A percentile compares a stretch with the other conserved stretches of the same genome.
Evolutionary conservation across 306 rosid species (phyloP).

Genomic region (Vigna trinervia): DNA sequence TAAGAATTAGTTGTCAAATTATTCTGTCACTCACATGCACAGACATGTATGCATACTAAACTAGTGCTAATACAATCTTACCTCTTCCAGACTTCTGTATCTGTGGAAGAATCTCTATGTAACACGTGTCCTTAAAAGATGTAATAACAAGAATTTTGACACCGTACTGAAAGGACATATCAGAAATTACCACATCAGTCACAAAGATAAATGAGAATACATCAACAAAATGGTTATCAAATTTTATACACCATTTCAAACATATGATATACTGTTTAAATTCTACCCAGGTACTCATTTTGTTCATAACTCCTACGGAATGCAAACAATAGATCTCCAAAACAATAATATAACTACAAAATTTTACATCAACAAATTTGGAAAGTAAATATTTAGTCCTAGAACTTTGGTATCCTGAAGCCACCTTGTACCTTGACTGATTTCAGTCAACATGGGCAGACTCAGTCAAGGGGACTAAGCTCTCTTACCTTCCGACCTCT

Average conservation of each 20-base stretch:
- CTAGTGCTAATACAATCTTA: constrained; percentile 48
- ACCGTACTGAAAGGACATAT: constrained; percentile 75
- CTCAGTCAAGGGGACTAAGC: neutral
- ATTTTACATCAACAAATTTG: neutral
- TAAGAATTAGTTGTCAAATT: neutral
- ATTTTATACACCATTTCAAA: constrained; percentile 30
- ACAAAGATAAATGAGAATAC: constrained; percentile 19
- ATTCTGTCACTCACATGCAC: neutral
- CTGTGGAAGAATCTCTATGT: constrained; percentile 93
- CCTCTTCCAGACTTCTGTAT: constrained; percentile 74
- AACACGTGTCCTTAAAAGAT: constrained; percentile 89
- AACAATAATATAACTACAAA: constrained; percentile 8
- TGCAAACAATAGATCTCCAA: constrained; percentile 9
- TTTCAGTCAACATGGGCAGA: neutral
- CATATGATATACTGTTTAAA: neutral
- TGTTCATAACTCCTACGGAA: neutral
- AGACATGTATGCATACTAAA: neutral
- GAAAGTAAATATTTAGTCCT: neutral
- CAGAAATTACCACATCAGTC: constrained; percentile 40
- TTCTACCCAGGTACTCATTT: constrained; percentile 5
- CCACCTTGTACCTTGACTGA: neutral
- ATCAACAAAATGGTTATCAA: neutral
- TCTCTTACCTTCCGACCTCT: neutral
- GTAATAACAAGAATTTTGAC: constrained; percentile 92
- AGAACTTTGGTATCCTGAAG: neutral